Conservation (phyloP, 2,329 filamentous ascomycete species). For the Dactylonectria macrodidyma region DNA sequence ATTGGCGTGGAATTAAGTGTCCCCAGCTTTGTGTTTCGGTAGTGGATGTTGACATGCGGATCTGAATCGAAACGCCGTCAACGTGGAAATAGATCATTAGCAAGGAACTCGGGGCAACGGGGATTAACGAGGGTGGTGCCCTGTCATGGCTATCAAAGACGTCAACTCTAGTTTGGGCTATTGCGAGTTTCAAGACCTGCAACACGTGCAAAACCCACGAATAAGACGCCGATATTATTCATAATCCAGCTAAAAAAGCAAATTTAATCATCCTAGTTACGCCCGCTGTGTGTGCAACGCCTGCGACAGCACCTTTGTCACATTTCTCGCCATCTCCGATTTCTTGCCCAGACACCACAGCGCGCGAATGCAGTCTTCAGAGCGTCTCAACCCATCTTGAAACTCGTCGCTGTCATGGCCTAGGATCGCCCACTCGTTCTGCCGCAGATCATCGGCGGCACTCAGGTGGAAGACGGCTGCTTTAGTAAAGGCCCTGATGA, state of each 20-base stretch:
- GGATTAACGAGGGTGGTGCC: background rate
- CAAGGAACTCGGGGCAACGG: background rate
- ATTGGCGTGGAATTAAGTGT: background rate
- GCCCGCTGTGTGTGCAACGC: constrained; percentile 4
- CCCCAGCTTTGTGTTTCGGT: background rate
- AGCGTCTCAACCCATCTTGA: constrained; percentile 53
- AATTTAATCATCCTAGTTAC: background rate
- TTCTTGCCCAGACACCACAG: constrained; percentile 69
- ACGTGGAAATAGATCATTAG: background rate
- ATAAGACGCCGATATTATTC: too few species aligned
- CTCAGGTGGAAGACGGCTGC: constrained; percentile 57
- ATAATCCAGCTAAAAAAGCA: background rate
- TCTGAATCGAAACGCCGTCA: background rate
- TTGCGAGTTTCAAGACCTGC: too few species aligned
- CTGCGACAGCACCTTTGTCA: constrained; percentile 38
- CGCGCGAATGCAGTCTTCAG: constrained; percentile 65
- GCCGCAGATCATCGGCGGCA: constrained; percentile 41
- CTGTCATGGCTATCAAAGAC: background rate
- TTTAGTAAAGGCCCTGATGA: constrained; percentile 67
- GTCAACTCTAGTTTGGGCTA: too few species aligned
- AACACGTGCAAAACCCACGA: too few species aligned
- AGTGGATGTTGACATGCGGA: background rate
- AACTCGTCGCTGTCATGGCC: constrained; percentile 43
- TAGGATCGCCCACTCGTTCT: constrained; percentile 39
- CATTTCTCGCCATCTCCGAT: constrained; percentile 60